Conservation (phyloP, 768 basidiomycete genomes). For the Sarcodon aspratus region DNA sequence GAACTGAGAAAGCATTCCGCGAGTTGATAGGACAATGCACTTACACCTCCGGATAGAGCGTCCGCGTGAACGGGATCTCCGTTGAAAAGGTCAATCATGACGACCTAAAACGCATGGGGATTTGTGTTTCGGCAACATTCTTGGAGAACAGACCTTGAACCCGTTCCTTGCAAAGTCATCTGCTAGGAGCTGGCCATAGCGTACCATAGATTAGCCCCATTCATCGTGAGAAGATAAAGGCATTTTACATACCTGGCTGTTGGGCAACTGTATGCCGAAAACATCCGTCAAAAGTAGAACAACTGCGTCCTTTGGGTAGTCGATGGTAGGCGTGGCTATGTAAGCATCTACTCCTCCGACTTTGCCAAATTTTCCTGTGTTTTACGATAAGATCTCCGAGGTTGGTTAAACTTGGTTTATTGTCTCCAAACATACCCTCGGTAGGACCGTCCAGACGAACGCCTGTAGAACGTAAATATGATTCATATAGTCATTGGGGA, state of each 20-base stretch:
- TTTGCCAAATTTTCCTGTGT: conserved; percentile 19
- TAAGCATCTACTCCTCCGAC: conserved; percentile 28
- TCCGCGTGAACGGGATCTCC: conserved; percentile 21
- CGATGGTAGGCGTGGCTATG: conserved; percentile 26
- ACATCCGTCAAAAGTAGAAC: conserved; percentile 29
- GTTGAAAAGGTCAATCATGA: conserved; percentile 24
- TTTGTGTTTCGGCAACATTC: too few species aligned
- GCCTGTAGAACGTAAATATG: conserved; percentile 9
- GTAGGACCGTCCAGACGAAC: conserved; percentile 24
- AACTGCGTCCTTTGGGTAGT: conserved; percentile 28
- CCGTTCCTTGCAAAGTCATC: conserved; percentile 33
- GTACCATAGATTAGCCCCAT: background rate
- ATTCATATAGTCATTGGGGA: too few species aligned
- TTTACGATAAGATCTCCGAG: background rate
- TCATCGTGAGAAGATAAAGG: background rate
- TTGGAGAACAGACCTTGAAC: conserved; percentile 15
- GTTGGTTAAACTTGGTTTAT: too few species aligned
- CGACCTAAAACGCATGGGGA: background rate
- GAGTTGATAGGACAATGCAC: too few species aligned
- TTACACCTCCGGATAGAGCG: background rate
- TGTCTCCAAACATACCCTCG: conserved; percentile 15
- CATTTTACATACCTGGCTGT: conserved; percentile 16
- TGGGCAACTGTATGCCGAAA: conserved; percentile 22
- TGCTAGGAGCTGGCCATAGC: conserved; percentile 23
- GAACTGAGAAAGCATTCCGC: too few species aligned